Evolutionary conservation across 768 basidiomycete genomes (phyloP).

Genomic region (Lactarius tabidus): DNA sequence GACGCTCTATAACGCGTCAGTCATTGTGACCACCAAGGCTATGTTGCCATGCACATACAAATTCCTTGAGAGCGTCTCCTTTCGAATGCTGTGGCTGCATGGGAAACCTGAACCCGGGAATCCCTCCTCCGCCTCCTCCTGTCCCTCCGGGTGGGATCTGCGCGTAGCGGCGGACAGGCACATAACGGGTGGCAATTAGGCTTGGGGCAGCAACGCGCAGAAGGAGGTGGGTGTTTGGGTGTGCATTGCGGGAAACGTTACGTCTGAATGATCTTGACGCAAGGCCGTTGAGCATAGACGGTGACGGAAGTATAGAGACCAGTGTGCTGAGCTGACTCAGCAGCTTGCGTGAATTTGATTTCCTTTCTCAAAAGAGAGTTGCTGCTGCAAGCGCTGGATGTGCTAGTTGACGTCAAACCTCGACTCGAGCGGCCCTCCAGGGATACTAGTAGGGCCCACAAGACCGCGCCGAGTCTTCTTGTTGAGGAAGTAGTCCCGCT

Average conservation of each 20-base stretch:
- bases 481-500: no score
- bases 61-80: constrained; percentile 85
- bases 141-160: constrained; percentile 43
- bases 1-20: constrained; percentile 48
- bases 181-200: not conserved
- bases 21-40: not conserved
- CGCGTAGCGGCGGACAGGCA: constrained; percentile 40
- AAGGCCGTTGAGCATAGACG: constrained; percentile 11
- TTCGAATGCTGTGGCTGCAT: constrained; percentile 63
- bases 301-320: not conserved
- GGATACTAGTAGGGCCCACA: no score
- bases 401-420: no score
- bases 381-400: no score
- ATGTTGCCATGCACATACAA: constrained; percentile 38
- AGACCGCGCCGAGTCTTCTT: no score
- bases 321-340: not conserved
- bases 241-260: not conserved
- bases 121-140: constrained; percentile 43
- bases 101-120: constrained; percentile 49
- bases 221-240: not conserved
- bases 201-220: not conserved
- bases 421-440: no score
- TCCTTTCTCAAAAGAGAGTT: no score
- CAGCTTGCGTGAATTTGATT: no score
- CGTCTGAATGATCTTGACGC: constrained; percentile 9